Conservation (phyloP, 2,329 filamentous ascomycete species). For the Metarhizium sp. region DNA sequence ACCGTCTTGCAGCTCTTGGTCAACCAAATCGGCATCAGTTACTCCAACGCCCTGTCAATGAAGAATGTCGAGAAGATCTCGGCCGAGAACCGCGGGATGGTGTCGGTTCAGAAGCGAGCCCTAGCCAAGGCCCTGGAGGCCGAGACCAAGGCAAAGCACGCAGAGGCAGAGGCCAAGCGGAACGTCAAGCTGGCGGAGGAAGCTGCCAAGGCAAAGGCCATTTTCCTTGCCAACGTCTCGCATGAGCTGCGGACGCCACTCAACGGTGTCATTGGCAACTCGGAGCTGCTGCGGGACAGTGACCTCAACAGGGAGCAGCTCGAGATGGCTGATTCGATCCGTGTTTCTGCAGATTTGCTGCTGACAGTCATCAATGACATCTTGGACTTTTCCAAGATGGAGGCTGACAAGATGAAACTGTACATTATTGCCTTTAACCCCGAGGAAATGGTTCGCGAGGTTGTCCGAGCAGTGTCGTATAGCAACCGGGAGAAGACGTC, state of each 20-base stretch:
- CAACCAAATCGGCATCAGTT: constrained; percentile 68
- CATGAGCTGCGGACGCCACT: constrained; percentile 76
- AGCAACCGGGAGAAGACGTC: constrained; percentile 56
- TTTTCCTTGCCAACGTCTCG: constrained; percentile 72
- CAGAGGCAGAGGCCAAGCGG: constrained; percentile 65
- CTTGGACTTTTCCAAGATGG: constrained; percentile 89
- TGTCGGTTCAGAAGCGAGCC: constrained; percentile 65
- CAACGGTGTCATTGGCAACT: constrained; percentile 83
- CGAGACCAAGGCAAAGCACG: constrained; percentile 66
- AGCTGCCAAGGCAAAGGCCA: constrained; percentile 72
- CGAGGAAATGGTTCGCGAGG: constrained; percentile 57
- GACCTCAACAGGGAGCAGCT: constrained; percentile 65
- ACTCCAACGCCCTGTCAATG: constrained; percentile 57
- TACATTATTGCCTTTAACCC: constrained; percentile 62
- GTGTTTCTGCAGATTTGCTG: constrained; percentile 75
- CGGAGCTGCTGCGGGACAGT: constrained; percentile 72
- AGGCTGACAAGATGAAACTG: constrained; percentile 78
- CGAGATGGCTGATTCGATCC: constrained; percentile 81
- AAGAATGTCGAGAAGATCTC: constrained; percentile 69
- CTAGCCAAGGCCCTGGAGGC: constrained; percentile 63
- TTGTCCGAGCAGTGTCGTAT: constrained; percentile 56
- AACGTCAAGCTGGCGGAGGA: constrained; percentile 78
- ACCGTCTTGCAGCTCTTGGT: constrained; percentile 61
- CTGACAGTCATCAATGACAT: constrained; percentile 95
- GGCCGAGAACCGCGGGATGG: constrained; percentile 69